Evolutionary conservation across 371 early-diverging fungal genomes (phyloP), one percentile per base, ranked within the genome.

Genomic region (Nematocida sp.): DNA sequence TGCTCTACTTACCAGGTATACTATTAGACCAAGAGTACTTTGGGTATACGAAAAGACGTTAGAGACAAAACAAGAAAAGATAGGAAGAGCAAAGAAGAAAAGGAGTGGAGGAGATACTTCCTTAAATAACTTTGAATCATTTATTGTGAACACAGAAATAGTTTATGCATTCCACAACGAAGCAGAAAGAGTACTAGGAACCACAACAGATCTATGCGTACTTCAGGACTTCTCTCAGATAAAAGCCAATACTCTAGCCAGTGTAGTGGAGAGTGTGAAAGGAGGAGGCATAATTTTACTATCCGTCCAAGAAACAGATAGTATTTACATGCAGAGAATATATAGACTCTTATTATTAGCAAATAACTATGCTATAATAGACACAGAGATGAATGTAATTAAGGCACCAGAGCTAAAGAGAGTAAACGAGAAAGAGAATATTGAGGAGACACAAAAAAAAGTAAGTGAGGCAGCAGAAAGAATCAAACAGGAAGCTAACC

Each of bases 151-250:
- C 21, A 77, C 75, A 13, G 77, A 77, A n/a, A 78, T 76, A 25
- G 64, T 67, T 38, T 79, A 75, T 52, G 66, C 79, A 29, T 53
- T 92, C 87, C 96, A 97, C 85, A 94, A 93, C 81, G 96, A 98
- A 82, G 89, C 91, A 13, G 91, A 95, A 70, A 95, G 91, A 80
- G 91, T 96, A 63, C 87, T 98, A 61, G 98, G 98, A 82, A 90
- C 92, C 79, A 98, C 96, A 23, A 96, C 88, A 77, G 96, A 96
- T 43, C 92, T 96, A 92, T 92, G 93, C 75, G 88, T 98, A 46
- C 84, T 98, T 38, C 94, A 95, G 81, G 96, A 98, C 85, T 96
- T 98, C 82, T 94, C 94, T 79, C 92, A 94, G 11, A 85, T 96
- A 65, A 95, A 95, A 19, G 96, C 99, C 58, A 98, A 96, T 82